Conservation (phyloP, 805 yeast species). For the Sugiyamaella boreocaroliniensis region DNA sequence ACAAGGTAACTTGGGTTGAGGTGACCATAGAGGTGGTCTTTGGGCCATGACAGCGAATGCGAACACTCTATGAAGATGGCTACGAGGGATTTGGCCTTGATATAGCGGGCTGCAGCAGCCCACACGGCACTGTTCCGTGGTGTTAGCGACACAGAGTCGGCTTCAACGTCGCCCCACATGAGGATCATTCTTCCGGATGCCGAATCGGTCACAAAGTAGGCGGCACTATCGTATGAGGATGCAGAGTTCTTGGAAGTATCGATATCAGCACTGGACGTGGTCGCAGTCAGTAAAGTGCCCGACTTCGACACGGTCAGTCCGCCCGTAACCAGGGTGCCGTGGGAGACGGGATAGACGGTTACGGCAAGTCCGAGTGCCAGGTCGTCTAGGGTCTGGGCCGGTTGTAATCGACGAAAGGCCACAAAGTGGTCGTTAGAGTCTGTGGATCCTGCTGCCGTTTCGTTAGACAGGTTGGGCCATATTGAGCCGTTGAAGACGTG, state of each 20-base stretch:
- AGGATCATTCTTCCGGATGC: constrained; percentile 38
- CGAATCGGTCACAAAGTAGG: constrained; percentile 47
- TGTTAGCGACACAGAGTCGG: constrained; percentile 45
- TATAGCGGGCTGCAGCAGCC: constrained; percentile 45
- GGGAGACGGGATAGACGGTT: constrained; percentile 23
- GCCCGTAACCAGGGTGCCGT: constrained; percentile 14
- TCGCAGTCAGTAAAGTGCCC: neutral
- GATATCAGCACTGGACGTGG: neutral
- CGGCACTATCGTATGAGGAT: constrained; percentile 42
- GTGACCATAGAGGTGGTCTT: constrained; percentile 67
- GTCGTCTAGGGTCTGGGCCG: neutral
- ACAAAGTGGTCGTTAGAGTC: constrained; percentile 11
- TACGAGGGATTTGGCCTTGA: constrained; percentile 37
- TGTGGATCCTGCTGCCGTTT: constrained; percentile 11
- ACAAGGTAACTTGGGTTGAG: constrained; percentile 61
- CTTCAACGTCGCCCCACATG: constrained; percentile 80
- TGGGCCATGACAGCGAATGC: constrained; percentile 39
- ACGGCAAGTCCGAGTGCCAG: constrained; percentile 17
- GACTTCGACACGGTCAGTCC: neutral
- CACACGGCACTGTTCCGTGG: constrained; percentile 44
- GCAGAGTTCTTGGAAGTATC: neutral
- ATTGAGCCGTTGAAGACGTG: constrained; percentile 65
- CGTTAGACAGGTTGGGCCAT: constrained; percentile 67
- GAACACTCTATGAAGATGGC: constrained; percentile 78
- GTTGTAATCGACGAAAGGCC: constrained; percentile 10